These are phyloP conservation scores for Naganishia sp. DNA, from an alignment of 1,284 basidiomycete genomes.

Conservation along the genomic window DNA sequence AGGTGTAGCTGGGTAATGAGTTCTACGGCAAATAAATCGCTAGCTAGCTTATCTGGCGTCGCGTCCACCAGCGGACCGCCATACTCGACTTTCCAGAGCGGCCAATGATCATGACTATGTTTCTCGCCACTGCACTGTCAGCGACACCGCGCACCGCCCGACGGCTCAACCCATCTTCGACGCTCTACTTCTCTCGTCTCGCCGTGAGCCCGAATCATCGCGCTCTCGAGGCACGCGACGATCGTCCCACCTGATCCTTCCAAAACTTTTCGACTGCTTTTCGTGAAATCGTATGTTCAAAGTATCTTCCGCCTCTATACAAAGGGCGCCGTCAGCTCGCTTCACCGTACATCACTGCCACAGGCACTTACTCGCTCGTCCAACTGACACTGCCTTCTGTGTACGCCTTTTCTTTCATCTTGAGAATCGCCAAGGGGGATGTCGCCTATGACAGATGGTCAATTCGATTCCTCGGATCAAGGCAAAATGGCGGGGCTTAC, in stretches of 20 bases:
- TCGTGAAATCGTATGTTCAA: constrained; percentile 30
- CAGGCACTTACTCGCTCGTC: constrained; percentile 35
- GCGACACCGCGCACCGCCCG: no score
- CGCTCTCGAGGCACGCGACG: neutral
- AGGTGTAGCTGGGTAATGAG: no score
- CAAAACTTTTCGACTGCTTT: constrained; percentile 22
- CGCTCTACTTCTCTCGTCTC: no score
- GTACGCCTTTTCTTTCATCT: constrained; percentile 35
- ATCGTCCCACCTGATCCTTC: constrained; percentile 14
- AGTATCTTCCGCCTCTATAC: constrained; percentile 31
- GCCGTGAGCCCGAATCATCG: no score
- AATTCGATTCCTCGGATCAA: neutral
- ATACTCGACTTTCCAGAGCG: no score
- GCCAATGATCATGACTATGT: no score
- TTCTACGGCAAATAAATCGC: no score
- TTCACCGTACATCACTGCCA: neutral
- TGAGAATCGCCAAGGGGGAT: constrained; percentile 35
- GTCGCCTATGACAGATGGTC: neutral
- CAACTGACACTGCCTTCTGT: constrained; percentile 36
- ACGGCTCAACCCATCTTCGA: no score
- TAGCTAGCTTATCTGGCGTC: no score
- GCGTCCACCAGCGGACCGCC: no score
- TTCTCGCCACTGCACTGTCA: neutral
- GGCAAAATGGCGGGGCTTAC: constrained; percentile 41
- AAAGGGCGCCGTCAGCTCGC: neutral